Evolutionary conservation across 306 rosid genomes (phyloP).

Genomic region (Castanea mollissima): DNA sequence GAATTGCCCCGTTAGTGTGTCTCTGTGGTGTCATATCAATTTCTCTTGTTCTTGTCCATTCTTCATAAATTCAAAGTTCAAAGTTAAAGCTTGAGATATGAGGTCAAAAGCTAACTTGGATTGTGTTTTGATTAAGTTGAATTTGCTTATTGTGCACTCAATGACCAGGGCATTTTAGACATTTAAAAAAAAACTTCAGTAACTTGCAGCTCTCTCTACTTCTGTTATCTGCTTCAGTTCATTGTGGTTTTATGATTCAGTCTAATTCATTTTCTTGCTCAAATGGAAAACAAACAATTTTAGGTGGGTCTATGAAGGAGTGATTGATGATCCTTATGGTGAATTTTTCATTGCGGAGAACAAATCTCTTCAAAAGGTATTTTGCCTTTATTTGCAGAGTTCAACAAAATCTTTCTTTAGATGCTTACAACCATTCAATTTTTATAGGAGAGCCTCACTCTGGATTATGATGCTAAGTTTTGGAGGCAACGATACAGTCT

Average conservation of each 20-base stretch:
- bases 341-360: slow-evolving; percentile 94
- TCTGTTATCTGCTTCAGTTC: neutral
- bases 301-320: slow-evolving; percentile 98
- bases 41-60: neutral
- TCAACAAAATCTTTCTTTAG: slow-evolving; percentile 23
- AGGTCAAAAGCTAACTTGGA: neutral
- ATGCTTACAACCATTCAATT: slow-evolving; percentile 26
- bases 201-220: neutral
- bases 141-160: neutral
- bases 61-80: neutral
- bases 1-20: neutral
- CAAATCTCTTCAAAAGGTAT: slow-evolving; percentile 87
- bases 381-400: slow-evolving; percentile 10
- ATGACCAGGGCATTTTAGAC: neutral
- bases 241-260: slow-evolving; percentile 1
- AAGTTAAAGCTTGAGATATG: neutral
- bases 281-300: slow-evolving; percentile 32
- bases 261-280: slow-evolving; percentile 25
- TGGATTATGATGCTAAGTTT: slow-evolving; percentile 86
- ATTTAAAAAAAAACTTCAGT: neutral
- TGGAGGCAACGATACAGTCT: slow-evolving; percentile 95
- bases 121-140: neutral
- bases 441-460: slow-evolving; percentile 87
- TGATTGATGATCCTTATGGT: slow-evolving; percentile 92
- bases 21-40: neutral